Evolutionary conservation across 352 stramenopile species (phyloP), one percentile per base, ranked within the genome.

Genomic region (Peronosclerospora sorghi): DNA sequence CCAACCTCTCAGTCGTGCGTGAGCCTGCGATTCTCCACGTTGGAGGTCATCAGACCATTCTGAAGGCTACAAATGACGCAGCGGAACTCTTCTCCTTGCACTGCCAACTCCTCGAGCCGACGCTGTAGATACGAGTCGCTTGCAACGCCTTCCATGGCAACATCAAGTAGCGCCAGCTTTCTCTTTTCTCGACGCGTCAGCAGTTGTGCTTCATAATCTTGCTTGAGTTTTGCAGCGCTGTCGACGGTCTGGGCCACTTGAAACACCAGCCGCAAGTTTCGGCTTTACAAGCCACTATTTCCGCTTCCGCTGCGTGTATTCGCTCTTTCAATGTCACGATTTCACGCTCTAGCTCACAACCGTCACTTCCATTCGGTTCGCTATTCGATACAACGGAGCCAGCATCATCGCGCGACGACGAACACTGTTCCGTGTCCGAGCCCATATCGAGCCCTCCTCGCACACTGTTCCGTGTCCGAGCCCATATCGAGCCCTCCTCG

Each of bases 201-300:
- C 8, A 70, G 29, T 15, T 76, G 49, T 29, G 45, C 48, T 46
- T 79, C 63, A 45, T 80, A 65, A 26, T 89, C 61, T 48, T 82
- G 62, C 37, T 84, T 74, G 8, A 84, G 49, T 35, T 74, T 73
- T 5, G 73, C 65, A 8, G 57, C 67, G 21, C 63, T 50, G 41
- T 89, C 76, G 0, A 73, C 62, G 7, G 73, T 76, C 53, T 83
- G 81, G 0, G 73, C 73, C 15, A 86, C 68, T 21, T 86, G 72
- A 43, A 86, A 86, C 12, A 81, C 59, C 73, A 86, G 83, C 0
- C 73, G 69, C 32, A 75, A 47, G 36, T 89, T 41, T 89, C 76
- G 10, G 66, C 62, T 54, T 84, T 82, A 35, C 78, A 68, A 2
- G 68, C 59, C 21, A 53, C 49, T 47, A 86, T 65, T 51, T 85